These are phyloP conservation scores for Pyrenophora teres DNA, from an alignment of 2,329 filamentous ascomycete genomes.

Conservation along the genomic window DNA sequence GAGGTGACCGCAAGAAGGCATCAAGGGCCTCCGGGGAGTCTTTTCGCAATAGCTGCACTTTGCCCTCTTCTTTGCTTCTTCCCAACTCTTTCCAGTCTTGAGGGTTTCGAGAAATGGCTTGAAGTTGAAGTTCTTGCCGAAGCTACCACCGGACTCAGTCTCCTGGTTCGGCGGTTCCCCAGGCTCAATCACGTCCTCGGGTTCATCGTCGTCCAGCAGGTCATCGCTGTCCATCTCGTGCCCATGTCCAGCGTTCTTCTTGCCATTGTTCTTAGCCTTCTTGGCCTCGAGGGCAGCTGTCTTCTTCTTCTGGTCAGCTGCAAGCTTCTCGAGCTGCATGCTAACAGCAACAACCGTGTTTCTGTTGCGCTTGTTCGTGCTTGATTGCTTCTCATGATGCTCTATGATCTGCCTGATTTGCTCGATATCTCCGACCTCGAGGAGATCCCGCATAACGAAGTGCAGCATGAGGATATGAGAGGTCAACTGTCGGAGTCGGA, in stretches of 20 bases:
- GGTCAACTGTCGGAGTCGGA: conserved; percentile 58
- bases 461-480: conserved; percentile 57
- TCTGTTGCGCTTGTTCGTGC: conserved; percentile 11
- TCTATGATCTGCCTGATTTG: conserved; percentile 46
- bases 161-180: no score
- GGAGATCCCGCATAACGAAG: conserved; percentile 50
- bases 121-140: conserved; percentile 50
- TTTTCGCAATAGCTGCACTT: conserved; percentile 52
- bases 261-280: conserved; percentile 1
- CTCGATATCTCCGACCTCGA: conserved; percentile 54
- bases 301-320: conserved; percentile 21
- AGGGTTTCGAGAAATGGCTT: conserved; percentile 48
- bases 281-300: conserved; percentile 9
- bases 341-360: conserved; percentile 33
- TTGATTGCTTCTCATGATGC: conserved; percentile 17
- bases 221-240: conserved; percentile 11
- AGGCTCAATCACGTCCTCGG: neutral
- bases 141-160: conserved; percentile 17
- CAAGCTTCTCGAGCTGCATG: conserved; percentile 37
- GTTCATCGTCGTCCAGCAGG: neutral
- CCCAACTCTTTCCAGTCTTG: conserved; percentile 40
- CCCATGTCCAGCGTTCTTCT: conserved; percentile 4
- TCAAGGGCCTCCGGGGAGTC: conserved; percentile 47
- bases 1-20: conserved; percentile 61
- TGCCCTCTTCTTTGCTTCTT: conserved; percentile 49